Conservation (phyloP, 164 flowering plant species). For the Cinnamomum micranthum region DNA sequence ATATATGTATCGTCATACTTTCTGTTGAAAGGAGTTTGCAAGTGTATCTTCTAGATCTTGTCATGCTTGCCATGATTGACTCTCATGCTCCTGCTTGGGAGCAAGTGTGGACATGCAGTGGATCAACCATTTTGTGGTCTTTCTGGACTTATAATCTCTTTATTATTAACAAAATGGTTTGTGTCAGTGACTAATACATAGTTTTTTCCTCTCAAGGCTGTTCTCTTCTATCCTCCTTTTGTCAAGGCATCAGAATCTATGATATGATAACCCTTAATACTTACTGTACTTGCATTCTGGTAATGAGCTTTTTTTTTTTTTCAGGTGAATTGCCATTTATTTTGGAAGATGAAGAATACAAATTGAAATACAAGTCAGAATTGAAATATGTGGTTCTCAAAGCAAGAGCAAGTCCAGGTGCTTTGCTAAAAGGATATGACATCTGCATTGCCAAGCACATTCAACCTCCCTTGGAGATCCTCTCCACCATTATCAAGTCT, state of each 20-base stretch:
- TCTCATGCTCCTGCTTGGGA: no score
- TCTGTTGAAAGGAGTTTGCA: no score
- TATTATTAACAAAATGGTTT: not conserved
- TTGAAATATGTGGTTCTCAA: conserved; percentile 58
- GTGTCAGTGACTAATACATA: no score
- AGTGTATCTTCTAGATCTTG: no score
- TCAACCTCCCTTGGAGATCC: conserved; percentile 44
- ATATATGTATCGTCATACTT: no score
- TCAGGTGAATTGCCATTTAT: conserved; percentile 67
- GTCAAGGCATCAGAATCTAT: not conserved
- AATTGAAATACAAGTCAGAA: conserved; percentile 45
- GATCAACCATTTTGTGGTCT: not conserved
- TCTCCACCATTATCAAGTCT: conserved; percentile 53
- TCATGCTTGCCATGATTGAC: no score
- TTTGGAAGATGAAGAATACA: conserved; percentile 66
- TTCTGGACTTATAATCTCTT: not conserved
- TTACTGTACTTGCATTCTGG: not conserved
- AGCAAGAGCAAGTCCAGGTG: conserved; percentile 48
- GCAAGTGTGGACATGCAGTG: no score
- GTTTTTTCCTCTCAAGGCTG: not conserved
- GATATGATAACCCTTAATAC: no score
- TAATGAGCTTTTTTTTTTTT: conserved; percentile 1
- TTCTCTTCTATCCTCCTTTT: not conserved
- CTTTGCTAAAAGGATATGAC: conserved; percentile 61
- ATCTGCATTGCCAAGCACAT: conserved; percentile 54